A percentile compares a stretch with the other conserved stretches of the same genome.
These are phyloP conservation scores for Sutorius eximius DNA, from an alignment of 1,284 basidiomycete species.

Conservation along the genomic window DNA sequence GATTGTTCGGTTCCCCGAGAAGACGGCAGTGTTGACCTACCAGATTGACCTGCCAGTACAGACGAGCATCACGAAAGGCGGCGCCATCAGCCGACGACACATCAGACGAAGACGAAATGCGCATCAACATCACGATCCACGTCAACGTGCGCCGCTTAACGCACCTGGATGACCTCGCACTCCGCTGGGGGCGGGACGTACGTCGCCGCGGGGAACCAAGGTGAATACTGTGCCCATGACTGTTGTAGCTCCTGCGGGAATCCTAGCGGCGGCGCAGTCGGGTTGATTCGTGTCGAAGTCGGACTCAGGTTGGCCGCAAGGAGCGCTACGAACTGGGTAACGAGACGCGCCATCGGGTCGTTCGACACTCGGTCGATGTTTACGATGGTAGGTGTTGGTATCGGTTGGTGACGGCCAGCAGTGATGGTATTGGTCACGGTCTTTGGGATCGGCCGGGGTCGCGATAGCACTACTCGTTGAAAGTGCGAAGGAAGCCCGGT, in stretches of 20 bases:
- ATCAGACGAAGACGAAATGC: not conserved
- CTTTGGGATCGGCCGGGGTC: not conserved
- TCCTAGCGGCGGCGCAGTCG: constrained; percentile 12
- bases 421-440: not conserved
- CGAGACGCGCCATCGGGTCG: not conserved
- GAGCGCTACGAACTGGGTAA: constrained; percentile 2
- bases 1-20: not conserved
- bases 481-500: not conserved
- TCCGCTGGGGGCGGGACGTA: constrained; percentile 16
- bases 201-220: constrained; percentile 16
- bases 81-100: not conserved
- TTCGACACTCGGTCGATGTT: too few relatives aligned
- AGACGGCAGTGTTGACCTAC: not conserved
- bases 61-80: not conserved
- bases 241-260: constrained; percentile 16
- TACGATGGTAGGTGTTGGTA: not conserved
- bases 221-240: constrained; percentile 17
- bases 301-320: not conserved
- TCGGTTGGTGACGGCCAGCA: not conserved
- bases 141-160: not conserved
- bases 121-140: not conserved
- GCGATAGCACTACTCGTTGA: not conserved
- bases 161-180: constrained; percentile 20
- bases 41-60: constrained; percentile 16
- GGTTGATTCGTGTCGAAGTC: constrained; percentile 2